These are phyloP conservation scores for Trichoderma sp. DNA, from an alignment of 2,329 filamentous ascomycete species.

Conservation along the genomic window DNA sequence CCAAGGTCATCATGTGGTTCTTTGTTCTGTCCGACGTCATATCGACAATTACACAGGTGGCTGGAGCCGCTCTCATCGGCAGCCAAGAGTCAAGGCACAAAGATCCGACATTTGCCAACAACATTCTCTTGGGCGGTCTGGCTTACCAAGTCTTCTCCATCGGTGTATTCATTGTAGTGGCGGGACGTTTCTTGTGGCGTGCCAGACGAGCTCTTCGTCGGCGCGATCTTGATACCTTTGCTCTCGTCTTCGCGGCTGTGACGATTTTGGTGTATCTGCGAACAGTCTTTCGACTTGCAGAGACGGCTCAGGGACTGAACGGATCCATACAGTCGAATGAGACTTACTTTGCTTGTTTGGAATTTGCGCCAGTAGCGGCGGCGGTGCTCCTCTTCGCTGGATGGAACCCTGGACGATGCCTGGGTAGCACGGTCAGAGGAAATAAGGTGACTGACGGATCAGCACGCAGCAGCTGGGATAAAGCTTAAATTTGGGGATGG, in stretches of 20 bases:
- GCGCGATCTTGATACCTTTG: slow-evolving; percentile 38
- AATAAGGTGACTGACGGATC: background rate
- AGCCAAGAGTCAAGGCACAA: slow-evolving; percentile 45
- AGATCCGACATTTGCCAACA: slow-evolving; percentile 50
- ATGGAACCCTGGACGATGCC: slow-evolving; percentile 32
- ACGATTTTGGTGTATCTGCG: slow-evolving; percentile 51
- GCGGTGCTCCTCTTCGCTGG: slow-evolving; percentile 44
- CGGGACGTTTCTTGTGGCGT: slow-evolving; percentile 40
- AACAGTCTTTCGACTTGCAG: slow-evolving; percentile 52
- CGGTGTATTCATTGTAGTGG: slow-evolving; percentile 45
- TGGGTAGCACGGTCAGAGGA: slow-evolving; percentile 27
- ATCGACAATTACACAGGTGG: slow-evolving; percentile 51
- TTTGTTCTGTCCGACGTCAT: slow-evolving; percentile 55
- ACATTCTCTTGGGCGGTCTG: slow-evolving; percentile 54
- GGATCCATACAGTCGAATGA: slow-evolving; percentile 47
- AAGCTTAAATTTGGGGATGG: background rate
- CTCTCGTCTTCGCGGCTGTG: slow-evolving; percentile 40
- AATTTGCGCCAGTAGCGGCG: slow-evolving; percentile 53
- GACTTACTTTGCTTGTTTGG: slow-evolving; percentile 51
- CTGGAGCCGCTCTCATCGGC: slow-evolving; percentile 54
- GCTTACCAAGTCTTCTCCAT: slow-evolving; percentile 54
- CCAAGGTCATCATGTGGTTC: slow-evolving; percentile 48
- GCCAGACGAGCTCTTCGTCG: slow-evolving; percentile 31
- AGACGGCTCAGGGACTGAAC: slow-evolving; percentile 50
- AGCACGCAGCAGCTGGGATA: background rate